These are phyloP conservation scores for Achaetomium macrosporum DNA, from an alignment of 2,329 filamentous ascomycete genomes.

Conservation along the genomic window DNA sequence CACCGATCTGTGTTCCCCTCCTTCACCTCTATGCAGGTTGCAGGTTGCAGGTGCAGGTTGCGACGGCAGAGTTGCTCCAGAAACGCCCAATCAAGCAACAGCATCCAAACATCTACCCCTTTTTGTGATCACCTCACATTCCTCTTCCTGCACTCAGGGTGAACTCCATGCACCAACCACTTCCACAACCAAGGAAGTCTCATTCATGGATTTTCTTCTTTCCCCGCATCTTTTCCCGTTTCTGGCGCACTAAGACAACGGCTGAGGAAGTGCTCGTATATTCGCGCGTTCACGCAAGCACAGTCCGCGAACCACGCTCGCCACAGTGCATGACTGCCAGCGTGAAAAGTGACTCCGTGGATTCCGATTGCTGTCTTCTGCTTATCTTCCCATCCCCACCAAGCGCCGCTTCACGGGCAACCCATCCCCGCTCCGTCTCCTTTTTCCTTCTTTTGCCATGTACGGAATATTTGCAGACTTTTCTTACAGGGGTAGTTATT, in stretches of 20 bases:
- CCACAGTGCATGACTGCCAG: background rate
- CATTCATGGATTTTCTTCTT: background rate
- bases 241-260: background rate
- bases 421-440: no score
- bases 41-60: background rate
- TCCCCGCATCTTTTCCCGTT: conserved; percentile 9
- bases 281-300: background rate
- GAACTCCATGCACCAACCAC: background rate
- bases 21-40: background rate
- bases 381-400: background rate
- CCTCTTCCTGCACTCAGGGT: background rate
- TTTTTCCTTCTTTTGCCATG: no score
- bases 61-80: conserved; percentile 24
- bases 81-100: conserved; percentile 21
- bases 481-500: background rate
- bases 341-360: no score
- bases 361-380: no score
- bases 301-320: background rate
- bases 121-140: conserved; percentile 5
- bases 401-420: background rate
- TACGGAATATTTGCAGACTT: background rate
- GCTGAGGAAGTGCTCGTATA: background rate
- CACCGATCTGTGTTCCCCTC: background rate
- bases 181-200: background rate
- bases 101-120: conserved; percentile 13